These are phyloP conservation scores for Linnemannia schmuckeri DNA, from an alignment of 192 early-diverging fungal genomes.

Conservation along the genomic window DNA sequence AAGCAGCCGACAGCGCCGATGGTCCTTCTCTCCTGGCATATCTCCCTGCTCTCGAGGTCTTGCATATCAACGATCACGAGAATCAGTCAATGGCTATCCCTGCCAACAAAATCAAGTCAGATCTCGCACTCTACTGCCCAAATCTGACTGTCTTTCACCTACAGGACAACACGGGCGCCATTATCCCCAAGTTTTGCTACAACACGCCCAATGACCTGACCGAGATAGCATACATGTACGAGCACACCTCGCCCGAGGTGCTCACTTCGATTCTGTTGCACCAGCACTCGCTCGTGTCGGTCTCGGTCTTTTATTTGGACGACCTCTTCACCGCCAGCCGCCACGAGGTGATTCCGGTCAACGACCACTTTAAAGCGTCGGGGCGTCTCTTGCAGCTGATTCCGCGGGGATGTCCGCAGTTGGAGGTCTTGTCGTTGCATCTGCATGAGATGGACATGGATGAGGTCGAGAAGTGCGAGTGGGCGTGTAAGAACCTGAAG, in stretches of 20 bases:
- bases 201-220: neutral
- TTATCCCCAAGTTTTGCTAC: neutral
- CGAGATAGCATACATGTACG: neutral
- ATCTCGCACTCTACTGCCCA: neutral
- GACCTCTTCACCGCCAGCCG: neutral
- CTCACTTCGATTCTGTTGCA: neutral
- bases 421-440: neutral
- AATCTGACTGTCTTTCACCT: neutral
- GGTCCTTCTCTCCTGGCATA: neutral
- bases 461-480: conserved; percentile 7
- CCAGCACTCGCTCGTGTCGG: neutral
- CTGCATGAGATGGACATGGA: conserved; percentile 29
- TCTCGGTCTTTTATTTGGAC: neutral
- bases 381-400: neutral
- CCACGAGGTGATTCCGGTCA: neutral
- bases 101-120: neutral
- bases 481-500: neutral
- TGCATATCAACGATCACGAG: neutral
- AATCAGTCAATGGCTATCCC: neutral
- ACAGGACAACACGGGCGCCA: neutral
- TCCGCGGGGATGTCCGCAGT: neutral
- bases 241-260: neutral
- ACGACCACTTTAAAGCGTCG: neutral
- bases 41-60: neutral
- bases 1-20: neutral